Base-by-base conservation (phyloP, 495 filamentous ascomycete genomes). In the Neurospora sp. region DNA sequence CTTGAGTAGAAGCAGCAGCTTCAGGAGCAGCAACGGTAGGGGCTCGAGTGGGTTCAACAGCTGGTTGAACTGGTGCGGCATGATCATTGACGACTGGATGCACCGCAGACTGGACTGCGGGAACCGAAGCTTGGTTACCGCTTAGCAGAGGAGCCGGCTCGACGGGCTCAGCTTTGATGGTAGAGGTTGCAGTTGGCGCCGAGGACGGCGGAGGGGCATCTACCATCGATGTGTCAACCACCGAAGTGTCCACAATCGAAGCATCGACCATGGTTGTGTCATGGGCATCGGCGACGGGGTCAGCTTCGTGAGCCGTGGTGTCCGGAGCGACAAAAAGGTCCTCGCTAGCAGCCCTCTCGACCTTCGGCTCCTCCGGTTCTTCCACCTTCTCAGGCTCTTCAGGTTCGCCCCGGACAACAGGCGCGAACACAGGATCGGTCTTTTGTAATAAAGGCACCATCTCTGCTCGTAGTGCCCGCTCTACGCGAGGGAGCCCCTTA, bases 381-480 rank as follows among this genome's bases (percentile, higher is more conserved):
- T 62, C 54, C 12, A 62, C 54, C 54, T 62, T 62, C 54, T 62
- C 54, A 16, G 54, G 23, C 54, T 62, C 54, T 62, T 62, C 54
- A 62, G 54, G 27, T 12, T 62, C 54, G 23, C 54, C 54, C 54
- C 8, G 8, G 12, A 62, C 54, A 7, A 62, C 54, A 31, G 23
- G 54, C 54, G 23, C 27, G 23, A 62, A 62, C 23, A 31, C 14
- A 31, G 16, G 44, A 46, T 78, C 76, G 3, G 31, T 38, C n/a
- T 37, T 71, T n/a, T 40, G 69, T 38, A 79, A 31, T 14, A 76
- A 5, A 0, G 74, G 46, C 38, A 39, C 31, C 74, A 79, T 78
- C 73, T 79, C 77, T 4, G 62, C 66, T 16, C 77, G 31, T 5
- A 78, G 27, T 54, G 77, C 23, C 8, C 75, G 72, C 59, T 79